A percentile compares a stretch with the other conserved stretches of the same genome.
Conservation (phyloP, 306 rosid genomes). For the Echinosophora koreensis region DNA sequence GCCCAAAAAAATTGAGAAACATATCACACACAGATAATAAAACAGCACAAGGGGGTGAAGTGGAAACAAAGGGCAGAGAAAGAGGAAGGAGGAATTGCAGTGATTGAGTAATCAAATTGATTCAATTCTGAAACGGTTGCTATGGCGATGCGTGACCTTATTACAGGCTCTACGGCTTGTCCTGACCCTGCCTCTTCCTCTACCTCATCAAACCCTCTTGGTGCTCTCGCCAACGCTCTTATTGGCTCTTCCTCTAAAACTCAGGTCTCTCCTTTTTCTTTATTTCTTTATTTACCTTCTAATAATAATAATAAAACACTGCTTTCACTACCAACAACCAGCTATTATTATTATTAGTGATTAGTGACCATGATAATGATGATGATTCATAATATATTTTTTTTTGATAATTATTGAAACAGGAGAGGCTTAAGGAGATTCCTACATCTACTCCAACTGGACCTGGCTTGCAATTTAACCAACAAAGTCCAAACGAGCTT, state of each 20-base stretch:
- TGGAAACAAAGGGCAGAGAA: not conserved
- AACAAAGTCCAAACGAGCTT: constrained; percentile 48
- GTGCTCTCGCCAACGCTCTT: constrained; percentile 85
- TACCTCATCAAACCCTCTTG: constrained; percentile 73
- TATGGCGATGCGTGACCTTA: constrained; percentile 97
- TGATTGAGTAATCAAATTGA: not conserved
- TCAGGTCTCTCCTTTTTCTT: constrained; percentile 53
- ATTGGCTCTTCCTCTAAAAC: constrained; percentile 81
- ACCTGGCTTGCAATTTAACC: constrained; percentile 58
- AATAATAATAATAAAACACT: not conserved
- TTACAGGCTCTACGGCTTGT: constrained; percentile 83
- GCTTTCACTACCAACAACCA: not conserved
- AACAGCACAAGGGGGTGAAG: not conserved
- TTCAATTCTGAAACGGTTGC: not conserved
- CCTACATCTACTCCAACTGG: constrained; percentile 67
- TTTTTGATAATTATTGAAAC: not conserved
- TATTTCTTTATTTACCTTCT: not conserved
- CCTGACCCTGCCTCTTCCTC: constrained; percentile 85
- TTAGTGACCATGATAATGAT: too few relatives aligned
- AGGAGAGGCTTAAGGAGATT: constrained; percentile 91
- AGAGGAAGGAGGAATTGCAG: not conserved
- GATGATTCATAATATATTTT: too few relatives aligned
- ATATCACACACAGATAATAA: not conserved
- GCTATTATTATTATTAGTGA: too few relatives aligned
- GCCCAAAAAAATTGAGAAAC: not conserved